Base-by-base conservation (phyloP, 371 early-diverging fungal species). In the Lichtheimia ramosa region DNA sequence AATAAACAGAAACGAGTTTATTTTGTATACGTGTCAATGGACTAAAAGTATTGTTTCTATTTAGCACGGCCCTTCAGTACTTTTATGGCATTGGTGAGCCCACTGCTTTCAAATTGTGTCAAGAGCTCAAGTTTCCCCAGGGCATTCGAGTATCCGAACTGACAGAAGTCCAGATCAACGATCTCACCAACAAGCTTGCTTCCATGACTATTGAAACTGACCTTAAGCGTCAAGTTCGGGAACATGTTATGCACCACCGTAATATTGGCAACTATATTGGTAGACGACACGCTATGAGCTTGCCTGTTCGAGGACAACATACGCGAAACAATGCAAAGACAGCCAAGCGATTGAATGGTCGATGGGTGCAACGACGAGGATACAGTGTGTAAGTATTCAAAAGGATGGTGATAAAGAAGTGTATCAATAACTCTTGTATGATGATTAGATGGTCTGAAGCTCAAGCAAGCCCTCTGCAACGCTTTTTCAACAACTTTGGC, bases 11-110 rank as follows among this genome's bases (percentile, higher is more conserved):
- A n/a, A 46, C n/a, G 34, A 34, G 34, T 39, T 16, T 12, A 16
- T 5, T 15, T 10, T 13, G 10, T 39, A 41, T 6, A 53, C 18
- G 10, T 34, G 34, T 34, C 34, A 6, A 34, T 34, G 6, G 34
- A 34, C 34, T 46, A 3, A 49, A 25, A 46, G 21, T 12, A 18
- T n/a, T 46, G 0, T 6, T n/a, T 21, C 21, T 46, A 5, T n/a
- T 52, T 40, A 76, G 74, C 48, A 77, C 70, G 58, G 77, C 75
- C 50, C 84, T 97, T 46, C 90, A 92, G 49, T 87, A 91, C 61
- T 94, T 97, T 70, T 95, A 95, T 67, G 97, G 97, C 49, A 92
- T 97, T 64, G 97, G 97, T 14, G 86, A 83, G 51, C 75, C 80
- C 48, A 91, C 92, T 16, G 90, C 91, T 39, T 66, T 79, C 34